phyloP scores from a whole-genome alignment of 2,329 filamentous ascomycete species.

The Xylaria sp. region DNA sequence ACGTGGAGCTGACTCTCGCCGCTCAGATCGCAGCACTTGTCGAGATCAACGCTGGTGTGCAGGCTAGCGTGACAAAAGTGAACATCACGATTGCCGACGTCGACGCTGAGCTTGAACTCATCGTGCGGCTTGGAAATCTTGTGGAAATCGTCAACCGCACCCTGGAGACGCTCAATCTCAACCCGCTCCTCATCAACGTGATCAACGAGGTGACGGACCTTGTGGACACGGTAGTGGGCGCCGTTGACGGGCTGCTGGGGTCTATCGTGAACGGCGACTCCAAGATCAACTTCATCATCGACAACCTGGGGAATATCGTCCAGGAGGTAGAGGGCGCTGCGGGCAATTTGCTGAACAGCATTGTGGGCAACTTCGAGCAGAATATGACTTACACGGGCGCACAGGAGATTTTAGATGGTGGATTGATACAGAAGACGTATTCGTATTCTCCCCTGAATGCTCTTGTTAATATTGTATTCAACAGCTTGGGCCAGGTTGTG shows the following conservation, averaged over 20 bases:
- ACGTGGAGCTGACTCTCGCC: conserved; percentile 69
- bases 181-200: conserved; percentile 68
- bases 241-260: conserved; percentile 68
- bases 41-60: conserved; percentile 64
- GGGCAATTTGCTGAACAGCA: conserved; percentile 58
- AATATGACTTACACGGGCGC: conserved; percentile 67
- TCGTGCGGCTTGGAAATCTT: conserved; percentile 69
- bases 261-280: conserved; percentile 67
- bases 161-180: conserved; percentile 68
- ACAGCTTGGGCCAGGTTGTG: conserved; percentile 61
- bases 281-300: conserved; percentile 66
- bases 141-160: conserved; percentile 71
- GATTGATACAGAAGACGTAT: conserved; percentile 59
- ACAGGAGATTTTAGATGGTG: conserved; percentile 49
- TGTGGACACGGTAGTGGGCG: conserved; percentile 65
- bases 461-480: conserved; percentile 63
- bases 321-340: conserved; percentile 65
- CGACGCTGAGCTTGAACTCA: conserved; percentile 67
- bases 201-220: conserved; percentile 65
- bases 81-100: conserved; percentile 72
- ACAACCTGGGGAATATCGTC: conserved; percentile 72
- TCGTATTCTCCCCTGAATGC: conserved; percentile 59
- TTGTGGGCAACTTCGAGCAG: conserved; percentile 67
- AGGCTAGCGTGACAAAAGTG: conserved; percentile 61
- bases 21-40: conserved; percentile 70